Percentiles rank a stretch among this genome's conserved stretches.
Evolutionary conservation across 805 yeast genomes (phyloP).

Genomic region (Metschnikowia henanensis): DNA sequence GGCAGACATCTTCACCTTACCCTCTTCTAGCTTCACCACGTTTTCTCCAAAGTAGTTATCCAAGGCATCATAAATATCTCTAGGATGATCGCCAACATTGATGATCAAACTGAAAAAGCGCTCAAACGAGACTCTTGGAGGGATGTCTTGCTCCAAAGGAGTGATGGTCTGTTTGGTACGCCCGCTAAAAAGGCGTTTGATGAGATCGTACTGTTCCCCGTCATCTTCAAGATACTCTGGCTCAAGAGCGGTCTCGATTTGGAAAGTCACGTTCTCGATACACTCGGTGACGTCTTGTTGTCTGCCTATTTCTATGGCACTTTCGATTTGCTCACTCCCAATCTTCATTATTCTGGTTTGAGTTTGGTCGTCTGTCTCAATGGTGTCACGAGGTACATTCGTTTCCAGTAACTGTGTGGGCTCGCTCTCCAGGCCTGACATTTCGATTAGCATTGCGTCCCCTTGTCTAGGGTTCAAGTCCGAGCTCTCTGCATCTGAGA

Average conservation of each 20-base stretch:
- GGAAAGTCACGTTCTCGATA: conserved; percentile 89
- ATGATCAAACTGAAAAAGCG: conserved; percentile 80
- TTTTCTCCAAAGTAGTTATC: conserved; percentile 84
- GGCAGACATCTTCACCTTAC: conserved; percentile 70
- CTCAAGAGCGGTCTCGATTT: conserved; percentile 81
- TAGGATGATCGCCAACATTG: conserved; percentile 85
- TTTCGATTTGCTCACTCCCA: conserved; percentile 64
- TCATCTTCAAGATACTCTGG: conserved; percentile 66
- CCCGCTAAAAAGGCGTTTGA: conserved; percentile 83
- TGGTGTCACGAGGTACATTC: not conserved
- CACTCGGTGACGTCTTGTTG: conserved; percentile 99
- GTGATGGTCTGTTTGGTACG: conserved; percentile 74
- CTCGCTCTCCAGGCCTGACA: conserved; percentile 4
- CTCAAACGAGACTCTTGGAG: conserved; percentile 48
- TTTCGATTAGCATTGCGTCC: conserved; percentile 5
- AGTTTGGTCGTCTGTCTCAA: conserved; percentile 4
- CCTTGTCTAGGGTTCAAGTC: not conserved
- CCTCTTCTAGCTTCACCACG: conserved; percentile 64
- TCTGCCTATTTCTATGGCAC: conserved; percentile 77
- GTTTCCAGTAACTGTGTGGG: not conserved
- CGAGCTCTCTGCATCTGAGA: not conserved
- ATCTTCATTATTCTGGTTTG: conserved; percentile 32
- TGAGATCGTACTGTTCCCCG: conserved; percentile 78
- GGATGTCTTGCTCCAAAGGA: conserved; percentile 42
- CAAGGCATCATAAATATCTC: conserved; percentile 85